These are phyloP conservation scores for Stephanodiscus triporus DNA, from an alignment of 108 stramenopile genomes.

Conservation along the genomic window DNA sequence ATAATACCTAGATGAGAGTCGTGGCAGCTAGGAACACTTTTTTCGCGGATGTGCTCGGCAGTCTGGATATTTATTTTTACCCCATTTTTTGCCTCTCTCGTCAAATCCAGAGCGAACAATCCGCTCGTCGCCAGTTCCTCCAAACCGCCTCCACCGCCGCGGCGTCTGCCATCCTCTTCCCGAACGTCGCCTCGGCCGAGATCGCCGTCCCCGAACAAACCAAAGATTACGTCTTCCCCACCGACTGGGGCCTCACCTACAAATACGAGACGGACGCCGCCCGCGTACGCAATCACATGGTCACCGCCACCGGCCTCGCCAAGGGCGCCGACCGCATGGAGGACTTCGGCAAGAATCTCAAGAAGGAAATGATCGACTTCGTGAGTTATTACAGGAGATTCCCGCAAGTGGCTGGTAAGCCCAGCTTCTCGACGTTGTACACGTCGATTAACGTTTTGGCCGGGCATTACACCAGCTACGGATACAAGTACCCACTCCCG, in stretches of 20 bases:
- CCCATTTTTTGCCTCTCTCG: neutral
- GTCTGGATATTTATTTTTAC: neutral
- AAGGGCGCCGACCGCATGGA: conserved; percentile 92
- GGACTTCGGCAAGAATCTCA: conserved; percentile 91
- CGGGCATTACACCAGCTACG: conserved; percentile 96
- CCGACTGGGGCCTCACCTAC: conserved; percentile 88
- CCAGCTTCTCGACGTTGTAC: conserved; percentile 93
- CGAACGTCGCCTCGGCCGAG: conserved; percentile 64
- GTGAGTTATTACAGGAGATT: conserved; percentile 91
- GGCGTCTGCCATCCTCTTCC: conserved; percentile 53
- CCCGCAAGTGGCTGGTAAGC: conserved; percentile 93
- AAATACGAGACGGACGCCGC: conserved; percentile 92
- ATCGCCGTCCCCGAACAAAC: conserved; percentile 76
- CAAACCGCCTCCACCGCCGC: conserved; percentile 59
- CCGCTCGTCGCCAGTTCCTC: conserved; percentile 74
- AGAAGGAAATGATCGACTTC: conserved; percentile 98
- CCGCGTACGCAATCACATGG: conserved; percentile 93
- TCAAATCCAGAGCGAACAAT: conserved; percentile 31
- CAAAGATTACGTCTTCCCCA: conserved; percentile 76
- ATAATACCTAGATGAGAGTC: too few relatives aligned
- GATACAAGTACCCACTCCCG: conserved; percentile 97
- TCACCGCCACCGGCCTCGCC: conserved; percentile 80
- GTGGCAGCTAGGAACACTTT: neutral
- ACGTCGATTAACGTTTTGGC: conserved; percentile 96
- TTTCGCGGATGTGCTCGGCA: neutral